Conservation (phyloP, 805 yeast genomes). For the Metschnikowia dekortorum region DNA sequence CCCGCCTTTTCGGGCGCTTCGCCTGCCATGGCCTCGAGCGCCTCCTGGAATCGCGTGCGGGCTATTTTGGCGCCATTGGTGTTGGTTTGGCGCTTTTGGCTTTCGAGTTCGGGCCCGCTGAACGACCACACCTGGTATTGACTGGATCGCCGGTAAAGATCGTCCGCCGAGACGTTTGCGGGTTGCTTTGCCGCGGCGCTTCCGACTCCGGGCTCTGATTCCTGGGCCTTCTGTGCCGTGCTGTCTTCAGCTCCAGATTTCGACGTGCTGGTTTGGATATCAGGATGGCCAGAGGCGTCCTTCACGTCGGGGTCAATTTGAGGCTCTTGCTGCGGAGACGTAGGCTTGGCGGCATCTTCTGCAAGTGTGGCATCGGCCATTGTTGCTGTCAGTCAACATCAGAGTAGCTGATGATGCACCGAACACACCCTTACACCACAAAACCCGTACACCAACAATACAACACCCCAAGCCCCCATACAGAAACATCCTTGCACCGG, state of each 20-base stretch:
- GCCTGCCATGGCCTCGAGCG: constrained; percentile 14
- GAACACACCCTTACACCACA: not conserved
- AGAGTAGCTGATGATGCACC: not conserved
- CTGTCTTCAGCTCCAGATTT: not conserved
- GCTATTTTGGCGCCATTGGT: constrained; percentile 47
- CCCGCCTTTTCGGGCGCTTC: constrained; percentile 29
- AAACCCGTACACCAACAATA: not conserved
- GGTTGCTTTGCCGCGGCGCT: not conserved
- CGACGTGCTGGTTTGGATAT: not conserved
- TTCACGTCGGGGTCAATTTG: not conserved
- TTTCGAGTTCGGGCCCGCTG: constrained; percentile 51
- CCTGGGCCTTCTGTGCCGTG: not conserved
- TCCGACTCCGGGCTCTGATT: not conserved
- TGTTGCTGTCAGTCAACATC: not conserved
- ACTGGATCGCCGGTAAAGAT: constrained; percentile 78
- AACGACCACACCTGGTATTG: constrained; percentile 88
- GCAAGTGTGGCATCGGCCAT: not conserved
- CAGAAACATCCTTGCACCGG: not conserved
- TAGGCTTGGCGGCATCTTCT: not conserved
- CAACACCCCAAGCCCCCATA: not conserved
- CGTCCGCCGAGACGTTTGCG: constrained; percentile 62
- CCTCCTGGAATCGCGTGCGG: constrained; percentile 24
- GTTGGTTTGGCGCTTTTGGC: constrained; percentile 48
- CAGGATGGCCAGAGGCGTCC: not conserved
- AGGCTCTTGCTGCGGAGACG: not conserved